Evolutionary conservation across 305 asterid genomes (phyloP), one percentile per base, ranked within the genome.

Genomic region (Fraxinus paxiana): DNA sequence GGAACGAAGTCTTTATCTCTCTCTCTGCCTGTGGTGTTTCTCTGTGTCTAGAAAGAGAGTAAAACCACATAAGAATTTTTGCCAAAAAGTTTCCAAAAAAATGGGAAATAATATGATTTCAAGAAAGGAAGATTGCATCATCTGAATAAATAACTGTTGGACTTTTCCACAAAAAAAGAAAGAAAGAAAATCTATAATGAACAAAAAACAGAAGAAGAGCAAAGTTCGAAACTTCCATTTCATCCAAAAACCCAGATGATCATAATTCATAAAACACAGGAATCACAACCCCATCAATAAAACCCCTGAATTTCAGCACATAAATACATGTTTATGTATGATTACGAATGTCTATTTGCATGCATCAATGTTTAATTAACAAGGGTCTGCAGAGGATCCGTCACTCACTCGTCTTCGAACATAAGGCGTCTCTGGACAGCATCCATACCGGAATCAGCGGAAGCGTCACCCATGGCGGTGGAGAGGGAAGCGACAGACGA

Each of bases 391-490:
- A 30, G 30, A 5, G 41, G 43, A 69, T 69, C 22, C 15, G 74
- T 69, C 41, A 69, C 41, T 69, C 41, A 95, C 98, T 95, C 98
- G 89, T 95, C 98, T 35, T 93, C 98, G 73, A 95, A 95, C 98
- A 95, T 95, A 89, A 95, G 98, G 73, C 98, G 93, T 75, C 96
- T 88, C 91, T 93, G 98, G 33, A 95, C 98, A 80, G 97, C 98
- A 80, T 95, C 98, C 98, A 95, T 95, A 85, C 87, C 84, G 77
- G 93, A 87, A 86, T 93, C 98, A 43, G 82, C 90, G 54, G 84
- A 74, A 86, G 84, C 85, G 35, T 82, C 94, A 77, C 78, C 94
- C 97, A 90, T 91, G 71, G 88, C 67, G 5, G 89, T 35, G 22
- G 89, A 33, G 18, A 41, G 74, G 43, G 74, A 12, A 12, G 87